Evolutionary conservation across 2,329 filamentous ascomycete genomes (phyloP), one percentile per base, ranked within the genome.

Genomic region (Trichoderma koningiopsis): DNA sequence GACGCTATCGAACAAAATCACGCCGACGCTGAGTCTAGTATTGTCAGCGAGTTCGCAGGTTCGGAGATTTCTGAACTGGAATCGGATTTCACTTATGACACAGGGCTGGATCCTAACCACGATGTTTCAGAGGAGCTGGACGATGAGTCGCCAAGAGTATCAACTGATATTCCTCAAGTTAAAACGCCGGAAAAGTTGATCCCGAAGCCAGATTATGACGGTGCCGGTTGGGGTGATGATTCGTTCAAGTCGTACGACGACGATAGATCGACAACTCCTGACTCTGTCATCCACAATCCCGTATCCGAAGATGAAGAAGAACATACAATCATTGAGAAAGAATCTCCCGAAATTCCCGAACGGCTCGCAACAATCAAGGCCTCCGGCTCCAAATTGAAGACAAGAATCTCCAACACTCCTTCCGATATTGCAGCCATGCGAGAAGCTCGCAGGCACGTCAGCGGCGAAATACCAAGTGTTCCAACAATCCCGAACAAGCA

Each of bases 331-430:
- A 13, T 57, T 10, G 82, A 85, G 11, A 78, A 79, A 73, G 85
- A 88, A 57, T 87, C 88, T 0, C 88, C 89, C 2, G 85, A 84
- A 43, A 88, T 98, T 69, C 94, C 95, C 1, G 94, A 97, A 74
- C 88, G 89, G 58, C 83, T 93, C 59, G 93, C 95, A 5, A 97
- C 95, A 0, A 94, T 98, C 81, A 96, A 95, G 79, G 92, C 94
- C 10, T 90, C 92, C 27, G 92, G 93, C 8, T 93, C 92, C 13
- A 93, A 90, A 79, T 86, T 98, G 52, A 97, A 97, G 84, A 96
- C 94, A 0, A 88, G 95, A 40, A 89, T 93, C 19, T 97, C 95
- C 2, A 89, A 93, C 49, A 97, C 94, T 0, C 94, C 94, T 1
- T 90, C 93, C 1, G 95, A 98, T 78, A 82, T 95, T 61, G 84